Evolutionary conservation across 176 grass and related monocot genomes (phyloP).

Genomic region (Alloteropsis semialata): DNA sequence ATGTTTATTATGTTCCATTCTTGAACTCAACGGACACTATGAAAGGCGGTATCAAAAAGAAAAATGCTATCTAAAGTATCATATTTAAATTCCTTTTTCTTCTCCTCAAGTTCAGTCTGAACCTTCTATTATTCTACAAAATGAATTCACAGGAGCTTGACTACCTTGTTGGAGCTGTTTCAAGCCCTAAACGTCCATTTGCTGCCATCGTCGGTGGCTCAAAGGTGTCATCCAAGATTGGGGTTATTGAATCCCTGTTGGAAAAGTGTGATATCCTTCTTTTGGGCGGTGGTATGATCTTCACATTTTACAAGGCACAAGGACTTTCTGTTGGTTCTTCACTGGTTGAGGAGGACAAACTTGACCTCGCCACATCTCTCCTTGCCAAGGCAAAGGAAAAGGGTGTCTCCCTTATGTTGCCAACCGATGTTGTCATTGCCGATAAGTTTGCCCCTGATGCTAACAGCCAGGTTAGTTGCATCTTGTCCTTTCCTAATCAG

Average conservation of each 20-base stretch:
- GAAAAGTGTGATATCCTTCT: constrained; percentile 75
- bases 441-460: constrained; percentile 83
- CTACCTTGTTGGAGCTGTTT: constrained; percentile 75
- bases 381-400: constrained; percentile 66
- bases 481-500: background rate
- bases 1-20: constrained; percentile 4
- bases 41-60: background rate
- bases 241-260: constrained; percentile 69
- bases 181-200: constrained; percentile 68
- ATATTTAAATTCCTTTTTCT: background rate
- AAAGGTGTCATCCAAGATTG: constrained; percentile 80
- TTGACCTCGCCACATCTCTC: constrained; percentile 61
- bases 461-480: constrained; percentile 48
- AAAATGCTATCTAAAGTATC: background rate
- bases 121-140: constrained; percentile 11
- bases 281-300: constrained; percentile 82
- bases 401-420: constrained; percentile 67
- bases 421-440: constrained; percentile 60
- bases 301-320: constrained; percentile 87
- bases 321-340: constrained; percentile 63
- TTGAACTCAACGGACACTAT: background rate
- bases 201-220: constrained; percentile 77
- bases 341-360: constrained; percentile 76
- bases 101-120: background rate
- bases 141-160: constrained; percentile 61